Base-by-base conservation (phyloP, 1,284 basidiomycete species). In the Hemileia vastatrix region DNA sequence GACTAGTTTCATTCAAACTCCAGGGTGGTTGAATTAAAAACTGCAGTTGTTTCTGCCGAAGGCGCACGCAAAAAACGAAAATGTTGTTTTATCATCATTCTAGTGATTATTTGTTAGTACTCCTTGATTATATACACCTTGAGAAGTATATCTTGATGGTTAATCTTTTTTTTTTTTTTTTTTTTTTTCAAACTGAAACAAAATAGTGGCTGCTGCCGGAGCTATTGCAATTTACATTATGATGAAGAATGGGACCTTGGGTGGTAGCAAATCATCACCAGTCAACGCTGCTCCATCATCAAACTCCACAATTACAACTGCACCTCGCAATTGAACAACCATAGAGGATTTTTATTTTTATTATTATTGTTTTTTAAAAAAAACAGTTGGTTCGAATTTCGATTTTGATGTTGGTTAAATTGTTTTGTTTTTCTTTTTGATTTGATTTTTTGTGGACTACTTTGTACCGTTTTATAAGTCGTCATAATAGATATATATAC, bases 31-130 rank as follows among this genome's bases (percentile, higher is more conserved):
- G 61, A 63, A 36, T 27, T 63, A n/a, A 58, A 63, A 43, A 56
- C 47, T 3, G 61, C 61, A 13, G 50, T 57, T 4, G 57, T 53
- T 11, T 63, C 54, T 9, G 61, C 61, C 2, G 27, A 57, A 47
- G 61, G 53, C 6, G 61, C 54, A 19, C 61, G 61, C 21, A 49
- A 32, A n/a, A 63, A 63, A 48, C 61, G 61, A 5, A 57, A 58
- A 33, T 57, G 48, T 27, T 63, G 61, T 45, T 56, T 23, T 31
- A 40, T 63, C 43, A 36, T 63, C 3, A 49, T 63, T 1, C 21
- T 49, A 11, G 32, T 58, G 24, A 18, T 63, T 3, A 36, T 63
- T 8, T 11, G 61, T 63, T 32, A 63, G 59, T 55, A 9, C 9
- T 6, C 18, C 6, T 9, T 51, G 21, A 15, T 15, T 45, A 45